Base-by-base conservation (phyloP, 1,139 yeast species). In the Geotrichum citri-aurantii region DNA sequence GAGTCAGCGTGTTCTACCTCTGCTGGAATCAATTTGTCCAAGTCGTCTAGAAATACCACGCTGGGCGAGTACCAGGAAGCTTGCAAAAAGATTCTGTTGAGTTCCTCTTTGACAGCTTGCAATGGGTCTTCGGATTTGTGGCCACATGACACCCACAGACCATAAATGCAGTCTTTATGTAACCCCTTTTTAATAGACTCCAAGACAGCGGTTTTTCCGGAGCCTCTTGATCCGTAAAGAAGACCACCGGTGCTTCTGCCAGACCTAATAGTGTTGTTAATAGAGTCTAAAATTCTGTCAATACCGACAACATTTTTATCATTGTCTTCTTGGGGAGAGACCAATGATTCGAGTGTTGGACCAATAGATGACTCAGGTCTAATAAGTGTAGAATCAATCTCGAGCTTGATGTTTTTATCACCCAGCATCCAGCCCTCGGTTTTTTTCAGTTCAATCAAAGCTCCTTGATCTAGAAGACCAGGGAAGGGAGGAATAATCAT, bases 41-140 rank as follows among this genome's bases (percentile, higher is more conserved):
- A 71, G 65, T 91, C 91, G 65, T 93, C 98, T 42, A 93, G 71
- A 1, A 92, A 73, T 3, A 93, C 71, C 1, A 91, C 75, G 0
- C 93, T 77, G 0, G 98, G 97, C 27, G 87, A 79, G 68, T 84
- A 82, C 96, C 97, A 90, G 24, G 87, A 77, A 42, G 92, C 83
- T 60, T 81, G 81, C 52, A 81, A 80, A 27, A 86, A 69, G 75
- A 84, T 77, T 52, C 79, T 79, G 24, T 75, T 75, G 47, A 90
- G 66, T 29, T 80, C 68, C 26, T 76, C 81, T 54, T 79, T 77
- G 55, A 88, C 72, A 42, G 77, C 79, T 8, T 78, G 79, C 24
- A 80, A 73, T 37, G 80, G 81, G 64, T 87, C 92, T 63, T 82
- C 86, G 0, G 79, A 80, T 71, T 80, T 64, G 64, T 75, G 58